Conservation (phyloP, 768 basidiomycete species). For the Phanerochaete carnosa region DNA sequence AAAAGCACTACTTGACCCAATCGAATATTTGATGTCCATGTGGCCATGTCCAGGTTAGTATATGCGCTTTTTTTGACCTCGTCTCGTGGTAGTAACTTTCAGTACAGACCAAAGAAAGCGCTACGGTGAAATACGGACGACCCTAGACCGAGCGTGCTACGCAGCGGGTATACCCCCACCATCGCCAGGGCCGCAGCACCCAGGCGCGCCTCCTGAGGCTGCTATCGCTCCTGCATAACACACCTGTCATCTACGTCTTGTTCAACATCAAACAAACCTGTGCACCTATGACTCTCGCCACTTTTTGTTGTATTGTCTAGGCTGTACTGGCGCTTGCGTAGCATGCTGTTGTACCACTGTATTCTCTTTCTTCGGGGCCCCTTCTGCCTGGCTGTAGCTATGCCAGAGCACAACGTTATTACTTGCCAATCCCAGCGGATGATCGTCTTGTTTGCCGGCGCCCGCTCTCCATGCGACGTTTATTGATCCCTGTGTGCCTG, state of each 20-base stretch:
- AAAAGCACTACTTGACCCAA: constrained; percentile 45
- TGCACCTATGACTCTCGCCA: neutral
- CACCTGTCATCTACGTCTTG: no score
- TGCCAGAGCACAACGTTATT: neutral
- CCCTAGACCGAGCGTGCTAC: constrained; percentile 43
- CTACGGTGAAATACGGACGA: constrained; percentile 45
- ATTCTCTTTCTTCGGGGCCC: neutral
- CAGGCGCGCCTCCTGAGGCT: neutral
- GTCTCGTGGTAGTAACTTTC: neutral
- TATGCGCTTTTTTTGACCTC: neutral
- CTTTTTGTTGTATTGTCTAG: neutral
- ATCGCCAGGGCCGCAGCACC: constrained; percentile 1
- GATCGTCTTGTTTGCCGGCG: neutral
- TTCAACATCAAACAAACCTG: no score
- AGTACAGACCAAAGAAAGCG: constrained; percentile 48
- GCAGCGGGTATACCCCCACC: constrained; percentile 43
- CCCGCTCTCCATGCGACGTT: neutral
- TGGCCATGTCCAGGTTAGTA: constrained; percentile 62
- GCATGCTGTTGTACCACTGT: neutral
- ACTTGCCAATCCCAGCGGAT: neutral
- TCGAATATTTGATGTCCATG: constrained; percentile 55
- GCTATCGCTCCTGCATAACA: neutral
- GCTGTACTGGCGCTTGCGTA: neutral
- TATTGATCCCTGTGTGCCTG: neutral
- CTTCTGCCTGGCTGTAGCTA: neutral